Base-by-base conservation (phyloP, 805 yeast species). In the Teunomyces gatunensis region DNA sequence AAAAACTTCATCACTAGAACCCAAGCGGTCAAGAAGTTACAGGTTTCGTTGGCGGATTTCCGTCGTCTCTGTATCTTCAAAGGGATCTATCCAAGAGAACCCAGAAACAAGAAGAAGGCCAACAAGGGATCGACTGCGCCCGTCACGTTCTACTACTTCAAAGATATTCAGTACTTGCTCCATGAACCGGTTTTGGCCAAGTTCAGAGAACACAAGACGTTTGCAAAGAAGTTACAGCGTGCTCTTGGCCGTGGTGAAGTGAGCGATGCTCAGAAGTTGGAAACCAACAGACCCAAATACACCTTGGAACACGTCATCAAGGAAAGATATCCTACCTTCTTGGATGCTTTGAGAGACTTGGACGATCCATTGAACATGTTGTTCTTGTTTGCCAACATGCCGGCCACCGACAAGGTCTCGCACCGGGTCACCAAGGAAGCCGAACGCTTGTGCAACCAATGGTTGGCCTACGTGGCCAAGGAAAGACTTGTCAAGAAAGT, bases 121-220 rank as follows among this genome's bases (percentile, higher is more conserved):
- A 92, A 90, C 70, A 94, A 89, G 70, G 98, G 99, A 18, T 87
- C 96, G n/a, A 89, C 97, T 6, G 96, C 95, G 21, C 96, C 96
- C 41, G 86, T 87, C 20, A 94, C 99, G 3, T 95, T 94, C 66
- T 94, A 94, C 72, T 92, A 90, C 67, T 68, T 85, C 54, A 94
- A 90, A 69, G 99, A 94, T 67, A 94, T 94, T 55, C 96, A 91
- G 69, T 94, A 92, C 67, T 75, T 94, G 57, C 73, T 89, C 74
- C 99, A 94, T 67, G 99, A 94, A 73, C 98, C 98, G 3, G 87
- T 94, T 21, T 76, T 94, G 58, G 80, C 78, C 52, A 90, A 88
- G 69, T 94, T 94, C 71, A 83, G 99, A 72, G 96, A 91, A 50
- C 98, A 94, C 71, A 94, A 94, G 76, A 80, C 94, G 5, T 94